Conservation (phyloP, 768 basidiomycete genomes). For the Lanmaoa pseudosensibilis region DNA sequence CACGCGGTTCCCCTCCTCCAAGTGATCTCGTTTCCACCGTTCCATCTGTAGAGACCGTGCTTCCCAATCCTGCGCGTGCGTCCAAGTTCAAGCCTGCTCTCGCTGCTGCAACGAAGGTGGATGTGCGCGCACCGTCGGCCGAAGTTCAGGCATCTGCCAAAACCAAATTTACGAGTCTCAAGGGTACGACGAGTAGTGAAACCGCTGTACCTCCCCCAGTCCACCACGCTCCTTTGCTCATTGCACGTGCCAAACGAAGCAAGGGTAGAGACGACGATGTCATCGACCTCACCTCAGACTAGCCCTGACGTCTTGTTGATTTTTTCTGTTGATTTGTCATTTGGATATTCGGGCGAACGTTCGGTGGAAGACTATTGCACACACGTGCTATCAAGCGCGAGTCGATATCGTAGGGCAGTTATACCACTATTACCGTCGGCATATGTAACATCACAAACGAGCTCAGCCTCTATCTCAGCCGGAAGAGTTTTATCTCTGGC, state of each 20-base stretch:
- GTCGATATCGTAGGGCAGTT: not conserved
- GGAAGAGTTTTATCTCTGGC: too few species aligned
- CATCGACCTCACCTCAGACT: conserved; percentile 43
- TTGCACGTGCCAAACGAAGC: conserved; percentile 20
- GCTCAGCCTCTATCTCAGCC: too few species aligned
- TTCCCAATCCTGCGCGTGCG: conserved; percentile 1
- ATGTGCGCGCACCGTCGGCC: not conserved
- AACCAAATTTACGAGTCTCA: not conserved
- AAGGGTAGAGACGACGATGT: conserved; percentile 25
- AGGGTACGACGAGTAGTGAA: not conserved
- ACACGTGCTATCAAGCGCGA: not conserved
- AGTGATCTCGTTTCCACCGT: not conserved
- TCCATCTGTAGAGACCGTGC: not conserved
- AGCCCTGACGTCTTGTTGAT: not conserved
- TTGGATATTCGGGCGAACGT: not conserved
- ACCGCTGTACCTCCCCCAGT: not conserved
- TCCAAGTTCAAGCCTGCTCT: conserved; percentile 23
- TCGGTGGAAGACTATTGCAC: not conserved
- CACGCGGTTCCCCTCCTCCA: not conserved
- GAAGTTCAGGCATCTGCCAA: not conserved
- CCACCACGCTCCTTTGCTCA: conserved; percentile 19
- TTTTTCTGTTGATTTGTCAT: not conserved
- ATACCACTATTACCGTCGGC: not conserved
- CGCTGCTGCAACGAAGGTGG: not conserved
- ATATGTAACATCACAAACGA: not conserved